Evolutionary conservation across 1,139 yeast genomes (phyloP), one percentile per base, ranked within the genome.

Genomic region (Petasospora fabianii): DNA sequence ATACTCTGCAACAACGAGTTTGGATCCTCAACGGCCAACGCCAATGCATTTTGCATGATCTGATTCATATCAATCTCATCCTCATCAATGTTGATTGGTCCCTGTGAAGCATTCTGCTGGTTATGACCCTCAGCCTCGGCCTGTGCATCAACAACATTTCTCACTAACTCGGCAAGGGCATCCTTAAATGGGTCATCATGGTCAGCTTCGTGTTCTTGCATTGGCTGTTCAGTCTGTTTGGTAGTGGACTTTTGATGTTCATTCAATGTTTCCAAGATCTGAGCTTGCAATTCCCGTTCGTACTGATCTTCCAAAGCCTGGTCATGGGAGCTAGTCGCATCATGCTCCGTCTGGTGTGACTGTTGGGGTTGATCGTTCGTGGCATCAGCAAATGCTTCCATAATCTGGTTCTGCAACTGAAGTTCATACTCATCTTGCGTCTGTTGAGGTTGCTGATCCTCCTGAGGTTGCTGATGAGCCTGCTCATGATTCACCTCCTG

Each of bases 41-140:
- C 73, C 61, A 81, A 71, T 0, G 88, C 90, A 60, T 80, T 80
- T 49, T 79, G 84, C 67, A 82, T 71, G 48, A 83, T 82, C 49
- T 77, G 84, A 53, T 77, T 79, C 78, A 79, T 62, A 47, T 76
- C 82, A 38, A 66, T 65, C 5, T 66, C 68, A 24, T 64, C 69
- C 24, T 65, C 69, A 16, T 56, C 60, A 13, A 24, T 30, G 4
- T 22, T 20, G 30, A 9, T 27, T n/a, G 30, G 6, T 27, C 18
- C 13, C 29, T 30, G 27, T 21, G 10, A 19, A 21, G 34, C 9
- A 14, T 27, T 22, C n/a, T n/a, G n/a, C n/a, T n/a, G n/a, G n/a
- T n/a, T n/a, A n/a, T n/a, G n/a, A n/a, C n/a, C n/a, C 13, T 39
- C 48, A 10, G 30, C 19, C 22, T 53, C 51, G 11, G 43, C 38